phyloP scores from a whole-genome alignment of 2,329 filamentous ascomycete species.

The Cercospora beticola region DNA sequence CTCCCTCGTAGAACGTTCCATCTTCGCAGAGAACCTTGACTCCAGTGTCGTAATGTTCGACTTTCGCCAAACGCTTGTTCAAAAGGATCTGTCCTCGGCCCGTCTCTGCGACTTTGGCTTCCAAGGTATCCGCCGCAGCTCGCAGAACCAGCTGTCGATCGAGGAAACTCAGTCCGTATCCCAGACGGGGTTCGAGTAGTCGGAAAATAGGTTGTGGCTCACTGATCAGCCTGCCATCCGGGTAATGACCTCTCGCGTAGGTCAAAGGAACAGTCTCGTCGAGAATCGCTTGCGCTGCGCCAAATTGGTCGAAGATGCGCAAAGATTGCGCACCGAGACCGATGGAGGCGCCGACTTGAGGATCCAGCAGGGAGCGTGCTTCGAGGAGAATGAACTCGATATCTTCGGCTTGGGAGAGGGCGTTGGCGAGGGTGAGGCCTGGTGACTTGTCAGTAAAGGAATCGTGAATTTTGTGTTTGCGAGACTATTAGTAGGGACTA shows the following conservation, averaged over 20 bases:
- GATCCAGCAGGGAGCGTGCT: conserved; percentile 43
- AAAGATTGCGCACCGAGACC: conserved; percentile 46
- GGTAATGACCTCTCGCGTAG: background rate
- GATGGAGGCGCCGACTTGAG: conserved; percentile 51
- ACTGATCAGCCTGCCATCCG: conserved; percentile 12
- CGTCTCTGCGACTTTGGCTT: conserved; percentile 19
- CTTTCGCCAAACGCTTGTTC: conserved; percentile 15
- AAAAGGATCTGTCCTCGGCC: conserved; percentile 1
- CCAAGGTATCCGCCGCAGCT: conserved; percentile 26
- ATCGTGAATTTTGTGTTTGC: background rate
- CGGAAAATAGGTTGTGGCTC: conserved; percentile 8
- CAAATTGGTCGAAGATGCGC: conserved; percentile 54
- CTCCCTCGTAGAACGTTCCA: conserved; percentile 15
- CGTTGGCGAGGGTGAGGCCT: conserved; percentile 49
- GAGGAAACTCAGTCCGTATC: conserved; percentile 28
- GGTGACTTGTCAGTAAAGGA: conserved; percentile 35
- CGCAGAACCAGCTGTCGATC: conserved; percentile 34
- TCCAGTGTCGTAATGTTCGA: conserved; percentile 14
- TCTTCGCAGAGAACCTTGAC: conserved; percentile 21
- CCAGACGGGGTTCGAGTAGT: conserved; percentile 29
- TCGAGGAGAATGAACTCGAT: conserved; percentile 56
- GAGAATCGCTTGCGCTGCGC: conserved; percentile 29
- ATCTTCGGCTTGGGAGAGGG: conserved; percentile 44
- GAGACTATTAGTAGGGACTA: background rate
- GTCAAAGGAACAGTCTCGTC: conserved; percentile 16